Evolutionary conservation across 306 rosid genomes (phyloP).

Genomic region (Phaseolus lunatus): DNA sequence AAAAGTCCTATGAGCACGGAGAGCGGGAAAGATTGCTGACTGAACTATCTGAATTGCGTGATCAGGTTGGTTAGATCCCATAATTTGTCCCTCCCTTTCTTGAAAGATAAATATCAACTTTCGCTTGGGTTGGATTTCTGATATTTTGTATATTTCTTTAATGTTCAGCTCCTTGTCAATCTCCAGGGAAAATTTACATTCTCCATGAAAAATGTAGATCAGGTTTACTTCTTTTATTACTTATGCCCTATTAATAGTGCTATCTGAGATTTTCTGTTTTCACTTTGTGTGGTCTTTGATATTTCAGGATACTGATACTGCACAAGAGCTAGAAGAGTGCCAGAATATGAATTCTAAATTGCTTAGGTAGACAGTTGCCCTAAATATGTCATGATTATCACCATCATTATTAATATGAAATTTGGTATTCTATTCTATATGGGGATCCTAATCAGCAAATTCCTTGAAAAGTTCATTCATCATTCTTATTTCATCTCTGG

Average conservation of each 20-base stretch:
- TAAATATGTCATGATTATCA: slow-evolving; percentile 24
- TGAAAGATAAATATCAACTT: slow-evolving; percentile 36
- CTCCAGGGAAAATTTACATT: slow-evolving; percentile 55
- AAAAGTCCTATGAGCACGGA: slow-evolving; percentile 74
- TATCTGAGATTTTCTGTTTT: slow-evolving; percentile 37
- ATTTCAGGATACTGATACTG: slow-evolving; percentile 60
- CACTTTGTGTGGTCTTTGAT: slow-evolving; percentile 30
- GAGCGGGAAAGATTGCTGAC: slow-evolving; percentile 78
- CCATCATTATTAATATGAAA: slow-evolving; percentile 4
- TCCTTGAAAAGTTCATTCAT: background rate
- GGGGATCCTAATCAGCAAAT: background rate
- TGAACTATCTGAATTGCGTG: slow-evolving; percentile 80
- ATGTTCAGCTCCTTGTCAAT: slow-evolving; percentile 64
- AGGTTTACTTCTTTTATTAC: slow-evolving; percentile 55
- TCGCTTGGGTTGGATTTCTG: slow-evolving; percentile 38
- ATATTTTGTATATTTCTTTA: slow-evolving; percentile 41
- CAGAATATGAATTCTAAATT: slow-evolving; percentile 68
- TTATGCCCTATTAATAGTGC: slow-evolving; percentile 37
- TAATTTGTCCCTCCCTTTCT: slow-evolving; percentile 21
- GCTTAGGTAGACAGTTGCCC: slow-evolving; percentile 59
- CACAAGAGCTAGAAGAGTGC: slow-evolving; percentile 70
- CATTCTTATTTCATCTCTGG: background rate
- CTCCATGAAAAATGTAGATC: slow-evolving; percentile 54
- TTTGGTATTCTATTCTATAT: slow-evolving; percentile 26
- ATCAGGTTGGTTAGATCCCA: slow-evolving; percentile 62